These are phyloP conservation scores for Herpetomonas tarakana DNA, from an alignment of 208 protist species.

Conservation along the genomic window DNA sequence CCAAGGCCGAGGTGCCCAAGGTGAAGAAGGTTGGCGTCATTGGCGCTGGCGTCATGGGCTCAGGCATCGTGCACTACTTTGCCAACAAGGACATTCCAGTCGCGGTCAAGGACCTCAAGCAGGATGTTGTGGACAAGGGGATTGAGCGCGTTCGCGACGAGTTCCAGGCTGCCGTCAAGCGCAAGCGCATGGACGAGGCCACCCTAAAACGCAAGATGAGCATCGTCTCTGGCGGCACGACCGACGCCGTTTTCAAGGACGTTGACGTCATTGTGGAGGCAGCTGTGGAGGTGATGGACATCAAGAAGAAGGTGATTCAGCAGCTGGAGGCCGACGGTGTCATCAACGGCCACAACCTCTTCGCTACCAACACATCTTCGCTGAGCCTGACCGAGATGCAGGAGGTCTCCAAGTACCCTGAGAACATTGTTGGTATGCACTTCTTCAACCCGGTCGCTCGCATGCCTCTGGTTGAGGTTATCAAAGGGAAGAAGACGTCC, in stretches of 20 bases:
- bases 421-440: conserved; percentile 93
- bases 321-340: conserved; percentile 72
- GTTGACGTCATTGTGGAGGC: conserved; percentile 91
- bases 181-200: conserved; percentile 49
- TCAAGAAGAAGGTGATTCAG: conserved; percentile 91
- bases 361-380: conserved; percentile 94
- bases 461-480: conserved; percentile 94
- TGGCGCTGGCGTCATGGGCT: conserved; percentile 84
- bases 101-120: conserved; percentile 69
- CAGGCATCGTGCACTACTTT: conserved; percentile 85
- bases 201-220: conserved; percentile 46
- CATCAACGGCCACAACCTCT: conserved; percentile 58
- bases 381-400: conserved; percentile 90
- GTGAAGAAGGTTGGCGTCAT: conserved; percentile 64
- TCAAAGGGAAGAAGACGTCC: conserved; percentile 75
- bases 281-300: conserved; percentile 87
- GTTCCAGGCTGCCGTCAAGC: conserved; percentile 56
- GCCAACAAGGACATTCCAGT: conserved; percentile 67
- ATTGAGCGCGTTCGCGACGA: conserved; percentile 58
- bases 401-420: conserved; percentile 56
- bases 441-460: conserved; percentile 94
- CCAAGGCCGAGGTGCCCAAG: conserved; percentile 48
- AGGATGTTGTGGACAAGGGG: conserved; percentile 67
- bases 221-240: conserved; percentile 61
- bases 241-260: conserved; percentile 38